These are phyloP conservation scores for Arbutus unedo DNA, from an alignment of 148 eudicot species.

Conservation along the genomic window DNA sequence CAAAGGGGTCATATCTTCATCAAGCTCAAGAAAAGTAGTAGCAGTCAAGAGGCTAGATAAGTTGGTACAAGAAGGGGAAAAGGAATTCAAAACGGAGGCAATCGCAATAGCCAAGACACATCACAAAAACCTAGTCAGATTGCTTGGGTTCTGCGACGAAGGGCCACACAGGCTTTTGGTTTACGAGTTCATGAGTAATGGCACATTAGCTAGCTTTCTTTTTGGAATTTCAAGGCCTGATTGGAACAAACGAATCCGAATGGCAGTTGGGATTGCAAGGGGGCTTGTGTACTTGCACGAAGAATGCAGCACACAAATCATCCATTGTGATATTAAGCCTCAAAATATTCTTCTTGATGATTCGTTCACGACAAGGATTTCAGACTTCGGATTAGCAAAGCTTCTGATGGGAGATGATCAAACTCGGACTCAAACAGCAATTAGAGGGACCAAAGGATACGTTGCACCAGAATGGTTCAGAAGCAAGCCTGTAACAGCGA, in stretches of 20 bases:
- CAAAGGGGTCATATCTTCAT: constrained; percentile 13
- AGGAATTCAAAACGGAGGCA: constrained; percentile 24
- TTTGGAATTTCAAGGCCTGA: constrained; percentile 19
- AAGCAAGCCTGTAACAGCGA: constrained; percentile 11
- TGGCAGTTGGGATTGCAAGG: constrained; percentile 24
- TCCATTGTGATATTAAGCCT: constrained; percentile 32
- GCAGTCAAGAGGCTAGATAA: constrained; percentile 26
- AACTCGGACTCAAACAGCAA: constrained; percentile 18
- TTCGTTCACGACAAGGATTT: constrained; percentile 1
- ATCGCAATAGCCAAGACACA: constrained; percentile 26
- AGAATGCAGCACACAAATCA: constrained; percentile 27
- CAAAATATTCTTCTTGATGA: constrained; percentile 28
- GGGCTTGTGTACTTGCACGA: constrained; percentile 33
- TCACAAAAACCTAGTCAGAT: constrained; percentile 27
- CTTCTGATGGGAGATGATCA: constrained; percentile 19
- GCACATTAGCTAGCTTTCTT: constrained; percentile 18
- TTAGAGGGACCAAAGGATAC: constrained; percentile 30
- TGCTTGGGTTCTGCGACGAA: constrained; percentile 30
- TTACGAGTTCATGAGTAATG: constrained; percentile 35
- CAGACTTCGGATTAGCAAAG: constrained; percentile 28
- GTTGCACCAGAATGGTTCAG: constrained; percentile 37
- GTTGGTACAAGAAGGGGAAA: constrained; percentile 17
- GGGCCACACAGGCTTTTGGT: constrained; percentile 28
- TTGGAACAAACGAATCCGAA: constrained; percentile 21
- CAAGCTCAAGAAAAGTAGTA: constrained; percentile 8